Conservation (phyloP, 2,329 filamentous ascomycete genomes). For the Venturia nashicola region DNA sequence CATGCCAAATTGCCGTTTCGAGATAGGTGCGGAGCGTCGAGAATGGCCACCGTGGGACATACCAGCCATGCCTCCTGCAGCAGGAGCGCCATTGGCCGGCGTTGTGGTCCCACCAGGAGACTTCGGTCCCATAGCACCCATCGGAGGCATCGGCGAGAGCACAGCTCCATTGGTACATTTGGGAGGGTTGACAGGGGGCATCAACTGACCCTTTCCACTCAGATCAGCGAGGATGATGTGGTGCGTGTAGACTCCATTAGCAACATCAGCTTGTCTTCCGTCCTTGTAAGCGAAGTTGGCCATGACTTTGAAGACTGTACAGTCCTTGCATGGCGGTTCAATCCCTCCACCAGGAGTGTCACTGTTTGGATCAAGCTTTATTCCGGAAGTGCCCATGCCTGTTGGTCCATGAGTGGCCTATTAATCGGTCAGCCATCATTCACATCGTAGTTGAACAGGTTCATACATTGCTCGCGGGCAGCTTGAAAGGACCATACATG, state of each 20-base stretch:
- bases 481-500: neutral
- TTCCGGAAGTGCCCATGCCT: neutral
- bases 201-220: neutral
- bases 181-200: neutral
- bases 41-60: neutral
- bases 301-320: slow-evolving; percentile 4
- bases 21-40: neutral
- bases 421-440: neutral
- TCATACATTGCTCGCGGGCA: neutral
- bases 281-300: slow-evolving; percentile 5
- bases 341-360: slow-evolving; percentile 1
- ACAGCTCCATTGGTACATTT: neutral
- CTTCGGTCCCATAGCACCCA: neutral
- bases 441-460: neutral
- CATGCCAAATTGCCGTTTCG: neutral
- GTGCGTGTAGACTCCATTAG: neutral
- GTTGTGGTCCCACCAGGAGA: neutral
- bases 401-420: neutral
- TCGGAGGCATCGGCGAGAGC: neutral
- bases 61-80: neutral
- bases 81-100: neutral
- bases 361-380: slow-evolving; percentile 5
- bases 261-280: neutral
- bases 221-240: neutral
- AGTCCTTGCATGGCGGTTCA: slow-evolving; percentile 3